Evolutionary conservation across 108 stramenopile species (phyloP), one percentile per base, ranked within the genome.

Genomic region (Cylindrotheca fusiformis): DNA sequence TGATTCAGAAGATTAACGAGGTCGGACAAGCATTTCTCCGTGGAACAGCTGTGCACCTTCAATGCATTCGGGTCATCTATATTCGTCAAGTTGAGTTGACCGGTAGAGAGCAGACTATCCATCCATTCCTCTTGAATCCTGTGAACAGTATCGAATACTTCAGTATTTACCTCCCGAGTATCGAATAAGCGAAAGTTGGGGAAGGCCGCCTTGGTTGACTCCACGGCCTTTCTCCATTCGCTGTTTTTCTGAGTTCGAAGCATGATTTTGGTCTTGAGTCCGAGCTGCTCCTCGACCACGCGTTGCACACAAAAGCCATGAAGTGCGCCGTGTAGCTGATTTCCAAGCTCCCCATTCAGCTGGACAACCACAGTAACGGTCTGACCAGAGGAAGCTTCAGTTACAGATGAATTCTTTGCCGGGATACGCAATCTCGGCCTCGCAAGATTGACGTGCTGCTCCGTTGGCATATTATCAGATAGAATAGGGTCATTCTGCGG

Each of bases 341-440:
- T 79, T 27, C 78, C 78, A 50, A 79, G 46, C 67, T 79, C 78
- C 8, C 78, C 78, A 0, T 69, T 60, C 24, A 75, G 51, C 5
- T 65, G 32, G 14, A 74, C 56, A 19, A 79, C 32, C 30, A 78
- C 70, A 28, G 78, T 72, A n/a, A n/a, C n/a, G n/a, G n/a, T n/a
- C n/a, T n/a, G n/a, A n/a, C n/a, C n/a, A n/a, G n/a, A n/a, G n/a
- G n/a, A n/a, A n/a, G n/a, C n/a, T n/a, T n/a, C n/a, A n/a, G n/a
- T n/a, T n/a, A n/a, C n/a, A n/a, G n/a, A n/a, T n/a, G n/a, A n/a
- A n/a, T n/a, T n/a, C n/a, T n/a, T n/a, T n/a, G n/a, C n/a, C n/a
- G n/a, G n/a, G n/a, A n/a, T n/a, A n/a, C n/a, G n/a, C n/a, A n/a
- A n/a, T n/a, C n/a, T n/a, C n/a, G n/a, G n/a, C n/a, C n/a, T n/a